Percentiles rank a stretch among this genome's conserved stretches.
Evolutionary conservation across 2,329 filamentous ascomycete species (phyloP).

Genomic region (Colletotrichum filicis): DNA sequence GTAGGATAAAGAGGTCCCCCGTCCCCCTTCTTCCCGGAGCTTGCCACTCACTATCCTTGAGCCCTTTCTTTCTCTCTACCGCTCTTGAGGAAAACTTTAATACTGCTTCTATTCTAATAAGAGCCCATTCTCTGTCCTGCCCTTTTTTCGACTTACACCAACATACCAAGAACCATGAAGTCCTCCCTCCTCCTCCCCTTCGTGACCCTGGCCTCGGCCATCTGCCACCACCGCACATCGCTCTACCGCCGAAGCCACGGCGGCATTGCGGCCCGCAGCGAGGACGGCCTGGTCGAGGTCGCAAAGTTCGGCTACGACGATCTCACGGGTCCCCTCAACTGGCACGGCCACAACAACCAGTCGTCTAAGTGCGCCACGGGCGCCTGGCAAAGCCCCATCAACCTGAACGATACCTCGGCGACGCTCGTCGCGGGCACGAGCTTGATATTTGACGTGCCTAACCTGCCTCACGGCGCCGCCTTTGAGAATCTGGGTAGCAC

Average conservation of each 20-base stretch:
- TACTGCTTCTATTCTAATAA: background rate
- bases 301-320: conserved; percentile 54
- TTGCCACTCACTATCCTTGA: background rate
- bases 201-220: conserved; percentile 38
- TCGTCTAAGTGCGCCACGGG: conserved; percentile 61
- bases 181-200: conserved; percentile 34
- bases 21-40: background rate
- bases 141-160: background rate
- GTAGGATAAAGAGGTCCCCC: conserved; percentile 19
- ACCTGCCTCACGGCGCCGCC: conserved; percentile 47
- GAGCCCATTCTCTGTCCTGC: background rate
- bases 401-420: conserved; percentile 49
- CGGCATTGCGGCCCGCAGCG: background rate
- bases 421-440: conserved; percentile 41
- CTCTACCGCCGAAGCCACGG: conserved; percentile 41
- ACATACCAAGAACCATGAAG: conserved; percentile 37
- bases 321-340: conserved; percentile 60
- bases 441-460: conserved; percentile 50
- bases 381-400: conserved; percentile 65
- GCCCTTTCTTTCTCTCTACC: background rate
- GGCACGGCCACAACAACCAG: conserved; percentile 55
- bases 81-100: background rate
- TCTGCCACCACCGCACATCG: conserved; percentile 49
- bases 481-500: conserved; percentile 65
- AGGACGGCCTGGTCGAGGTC: conserved; percentile 44